Evolutionary conservation across 2,329 filamentous ascomycete genomes (phyloP).

Genomic region (Dothiorella sarmentorum): DNA sequence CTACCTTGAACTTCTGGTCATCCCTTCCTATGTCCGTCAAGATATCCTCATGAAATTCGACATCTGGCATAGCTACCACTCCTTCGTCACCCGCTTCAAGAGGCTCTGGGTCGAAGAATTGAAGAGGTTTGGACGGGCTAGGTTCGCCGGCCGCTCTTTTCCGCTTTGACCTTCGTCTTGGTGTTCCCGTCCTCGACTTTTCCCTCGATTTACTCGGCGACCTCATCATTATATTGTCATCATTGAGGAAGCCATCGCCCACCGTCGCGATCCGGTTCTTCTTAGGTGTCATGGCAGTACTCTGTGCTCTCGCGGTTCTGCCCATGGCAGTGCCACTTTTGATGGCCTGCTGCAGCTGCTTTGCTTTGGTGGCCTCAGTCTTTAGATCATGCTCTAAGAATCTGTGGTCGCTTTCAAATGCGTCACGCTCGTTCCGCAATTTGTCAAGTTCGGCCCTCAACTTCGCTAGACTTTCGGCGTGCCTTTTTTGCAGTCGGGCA

Average conservation of each 20-base stretch:
- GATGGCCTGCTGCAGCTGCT: constrained; percentile 38
- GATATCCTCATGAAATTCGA: constrained; percentile 21
- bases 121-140: constrained; percentile 63
- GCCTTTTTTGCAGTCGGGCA: constrained; percentile 58
- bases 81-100: not conserved
- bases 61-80: not conserved
- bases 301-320: constrained; percentile 3
- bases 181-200: constrained; percentile 53
- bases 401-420: constrained; percentile 64
- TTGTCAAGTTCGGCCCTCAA: constrained; percentile 63
- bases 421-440: constrained; percentile 62
- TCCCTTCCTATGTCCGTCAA: constrained; percentile 37
- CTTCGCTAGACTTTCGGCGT: constrained; percentile 61
- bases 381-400: constrained; percentile 70
- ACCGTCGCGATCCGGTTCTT: constrained; percentile 58
- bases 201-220: constrained; percentile 52
- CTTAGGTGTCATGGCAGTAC: constrained; percentile 55
- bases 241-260: constrained; percentile 78
- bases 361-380: constrained; percentile 52
- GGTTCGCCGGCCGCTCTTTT: constrained; percentile 61
- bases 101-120: constrained; percentile 37
- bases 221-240: constrained; percentile 55
- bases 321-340: constrained; percentile 22
- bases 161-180: constrained; percentile 63
- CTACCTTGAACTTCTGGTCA: constrained; percentile 36